phyloP scores from a whole-genome alignment of 2,329 filamentous ascomycete genomes.

The Hypoxylon sp. region DNA sequence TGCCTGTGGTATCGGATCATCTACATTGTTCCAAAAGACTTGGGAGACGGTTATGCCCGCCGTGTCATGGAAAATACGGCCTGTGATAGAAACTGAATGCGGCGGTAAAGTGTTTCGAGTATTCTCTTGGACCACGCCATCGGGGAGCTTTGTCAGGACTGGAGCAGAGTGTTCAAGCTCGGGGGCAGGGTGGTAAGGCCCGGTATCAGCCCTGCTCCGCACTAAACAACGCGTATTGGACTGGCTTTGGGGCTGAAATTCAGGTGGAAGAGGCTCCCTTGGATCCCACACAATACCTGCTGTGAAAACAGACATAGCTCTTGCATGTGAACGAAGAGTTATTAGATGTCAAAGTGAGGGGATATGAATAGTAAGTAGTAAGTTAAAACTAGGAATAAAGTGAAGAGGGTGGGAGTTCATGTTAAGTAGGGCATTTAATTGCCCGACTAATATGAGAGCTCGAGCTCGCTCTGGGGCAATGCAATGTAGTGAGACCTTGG shows the following conservation, averaged over 20 bases:
- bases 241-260: slow-evolving; percentile 2
- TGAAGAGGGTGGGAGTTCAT: no score
- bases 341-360: background rate
- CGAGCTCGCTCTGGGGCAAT: no score
- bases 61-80: slow-evolving; percentile 38
- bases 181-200: background rate
- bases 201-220: no score
- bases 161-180: background rate
- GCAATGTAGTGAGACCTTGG: no score
- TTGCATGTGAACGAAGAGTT: background rate
- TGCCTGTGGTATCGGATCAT: slow-evolving; percentile 34
- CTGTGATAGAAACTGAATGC: slow-evolving; percentile 35
- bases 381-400: background rate
- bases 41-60: slow-evolving; percentile 39
- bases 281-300: slow-evolving; percentile 39
- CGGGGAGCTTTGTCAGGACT: background rate
- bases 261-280: slow-evolving; percentile 36
- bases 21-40: slow-evolving; percentile 40
- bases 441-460: background rate
- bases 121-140: background rate
- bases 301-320: slow-evolving; percentile 24
- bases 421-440: background rate
- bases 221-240: no score
- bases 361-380: background rate
- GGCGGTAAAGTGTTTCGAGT: slow-evolving; percentile 36